These are phyloP conservation scores for Petasospora rhodanensis DNA, from an alignment of 1,139 yeast genomes.

Conservation along the genomic window DNA sequence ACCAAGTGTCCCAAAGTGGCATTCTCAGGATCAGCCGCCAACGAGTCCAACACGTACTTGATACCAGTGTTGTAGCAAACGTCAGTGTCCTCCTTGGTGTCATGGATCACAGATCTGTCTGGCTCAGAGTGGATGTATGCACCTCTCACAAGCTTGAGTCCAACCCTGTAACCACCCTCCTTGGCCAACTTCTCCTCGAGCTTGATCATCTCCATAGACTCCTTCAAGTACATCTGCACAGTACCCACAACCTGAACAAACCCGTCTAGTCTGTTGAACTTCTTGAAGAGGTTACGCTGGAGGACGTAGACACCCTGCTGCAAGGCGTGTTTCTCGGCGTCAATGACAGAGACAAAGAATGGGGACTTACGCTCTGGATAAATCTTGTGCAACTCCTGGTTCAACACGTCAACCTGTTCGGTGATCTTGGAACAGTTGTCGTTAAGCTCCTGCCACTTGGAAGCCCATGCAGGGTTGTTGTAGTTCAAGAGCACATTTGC, in stretches of 20 bases:
- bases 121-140: constrained; percentile 93
- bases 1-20: constrained; percentile 77
- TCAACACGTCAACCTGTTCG: constrained; percentile 52
- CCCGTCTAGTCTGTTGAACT: constrained; percentile 59
- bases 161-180: constrained; percentile 63
- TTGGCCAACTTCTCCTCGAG: constrained; percentile 64
- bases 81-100: constrained; percentile 76
- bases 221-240: constrained; percentile 84
- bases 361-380: constrained; percentile 75
- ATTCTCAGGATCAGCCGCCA: constrained; percentile 40
- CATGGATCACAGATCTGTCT: constrained; percentile 66
- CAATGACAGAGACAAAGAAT: constrained; percentile 80
- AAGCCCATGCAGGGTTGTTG: constrained; percentile 46
- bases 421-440: constrained; percentile 59
- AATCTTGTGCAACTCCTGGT: constrained; percentile 39
- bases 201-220: constrained; percentile 57
- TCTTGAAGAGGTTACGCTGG: constrained; percentile 75
- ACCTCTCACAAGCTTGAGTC: constrained; percentile 93
- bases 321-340: constrained; percentile 85
- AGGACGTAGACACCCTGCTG: constrained; percentile 91
- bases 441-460: constrained; percentile 57
- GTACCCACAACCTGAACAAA: constrained; percentile 83
- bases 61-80: constrained; percentile 70
- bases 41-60: constrained; percentile 54
- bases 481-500: constrained; percentile 67